A percentile compares a stretch with the other conserved stretches of the same genome.
Evolutionary conservation across 2,329 filamentous ascomycete species (phyloP).

Genomic region (Claviceps paspali): DNA sequence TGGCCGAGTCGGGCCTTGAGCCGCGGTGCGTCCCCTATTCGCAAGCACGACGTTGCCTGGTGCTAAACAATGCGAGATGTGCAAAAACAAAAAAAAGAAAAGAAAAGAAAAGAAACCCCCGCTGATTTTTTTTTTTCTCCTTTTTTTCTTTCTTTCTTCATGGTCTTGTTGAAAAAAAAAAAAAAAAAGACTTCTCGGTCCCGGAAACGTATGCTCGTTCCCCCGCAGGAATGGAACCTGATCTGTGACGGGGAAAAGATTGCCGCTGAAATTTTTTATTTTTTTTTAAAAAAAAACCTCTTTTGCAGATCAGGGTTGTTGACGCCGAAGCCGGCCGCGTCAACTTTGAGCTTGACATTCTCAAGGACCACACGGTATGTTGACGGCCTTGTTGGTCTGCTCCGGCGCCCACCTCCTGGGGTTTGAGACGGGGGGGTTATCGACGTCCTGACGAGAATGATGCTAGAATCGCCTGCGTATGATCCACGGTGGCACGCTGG

Average conservation of each 20-base stretch:
- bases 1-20: conserved; percentile 73
- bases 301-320: conserved; percentile 46
- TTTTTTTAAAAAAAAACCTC: too few species aligned
- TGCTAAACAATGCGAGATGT: too few species aligned
- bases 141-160: background rate
- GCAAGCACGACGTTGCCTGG: too few species aligned
- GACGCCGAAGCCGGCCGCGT: conserved; percentile 51
- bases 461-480: conserved; percentile 58
- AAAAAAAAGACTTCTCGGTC: conserved; percentile 14
- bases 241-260: too few species aligned
- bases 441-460: too few species aligned
- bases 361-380: conserved; percentile 57
- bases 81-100: too few species aligned
- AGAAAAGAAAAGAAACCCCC: too few species aligned
- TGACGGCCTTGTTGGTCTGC: too few species aligned
- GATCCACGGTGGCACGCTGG: conserved; percentile 65
- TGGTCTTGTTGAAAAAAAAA: background rate
- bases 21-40: conserved; percentile 45
- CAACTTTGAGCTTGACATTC: conserved; percentile 61
- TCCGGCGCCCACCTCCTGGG: too few species aligned
- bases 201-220: conserved; percentile 7
- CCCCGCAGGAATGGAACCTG: too few species aligned
- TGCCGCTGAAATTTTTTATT: too few species aligned
- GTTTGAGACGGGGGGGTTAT: too few species aligned
- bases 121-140: background rate